These are phyloP conservation scores for Hanseniaspora sp. DNA, from an alignment of 1,139 yeast species.

Conservation along the genomic window DNA sequence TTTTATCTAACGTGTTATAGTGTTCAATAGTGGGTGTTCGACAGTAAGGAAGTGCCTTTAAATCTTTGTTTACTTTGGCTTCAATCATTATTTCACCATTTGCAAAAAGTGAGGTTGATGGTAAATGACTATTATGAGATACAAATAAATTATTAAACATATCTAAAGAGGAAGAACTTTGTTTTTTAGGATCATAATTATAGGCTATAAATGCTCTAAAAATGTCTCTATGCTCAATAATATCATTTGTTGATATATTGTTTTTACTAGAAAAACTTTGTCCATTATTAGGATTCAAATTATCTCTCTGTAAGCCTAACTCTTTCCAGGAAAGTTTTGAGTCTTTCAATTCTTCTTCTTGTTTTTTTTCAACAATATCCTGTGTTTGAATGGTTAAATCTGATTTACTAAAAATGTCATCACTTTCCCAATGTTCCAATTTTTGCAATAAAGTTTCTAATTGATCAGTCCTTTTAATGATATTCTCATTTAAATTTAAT, in stretches of 20 bases:
- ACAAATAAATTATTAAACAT: slow-evolving; percentile 2
- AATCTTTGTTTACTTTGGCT: background rate
- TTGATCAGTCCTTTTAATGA: background rate
- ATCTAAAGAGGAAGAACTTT: slow-evolving; percentile 7
- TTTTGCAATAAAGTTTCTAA: slow-evolving; percentile 5
- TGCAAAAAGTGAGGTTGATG: background rate
- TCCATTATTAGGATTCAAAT: background rate
- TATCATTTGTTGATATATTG: background rate
- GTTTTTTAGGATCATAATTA: background rate
- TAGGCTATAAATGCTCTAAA: background rate
- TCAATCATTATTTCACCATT: background rate
- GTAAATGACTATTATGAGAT: background rate
- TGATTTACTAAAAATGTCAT: background rate
- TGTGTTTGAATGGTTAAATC: slow-evolving; percentile 5
- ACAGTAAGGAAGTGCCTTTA: slow-evolving; percentile 5
- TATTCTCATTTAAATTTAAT: background rate
- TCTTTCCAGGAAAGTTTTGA: background rate
- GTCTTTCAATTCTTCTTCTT: background rate
- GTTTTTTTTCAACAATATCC: slow-evolving; percentile 10
- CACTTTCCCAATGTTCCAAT: slow-evolving; percentile 10
- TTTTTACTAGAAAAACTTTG: background rate
- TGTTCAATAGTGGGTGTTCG: background rate
- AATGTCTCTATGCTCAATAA: background rate
- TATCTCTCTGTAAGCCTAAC: slow-evolving; percentile 4
- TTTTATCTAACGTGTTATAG: slow-evolving; percentile 2